Evolutionary conservation across 2,329 filamentous ascomycete genomes (phyloP), one percentile per base, ranked within the genome.

Genomic region (Claviceps quebecensis): DNA sequence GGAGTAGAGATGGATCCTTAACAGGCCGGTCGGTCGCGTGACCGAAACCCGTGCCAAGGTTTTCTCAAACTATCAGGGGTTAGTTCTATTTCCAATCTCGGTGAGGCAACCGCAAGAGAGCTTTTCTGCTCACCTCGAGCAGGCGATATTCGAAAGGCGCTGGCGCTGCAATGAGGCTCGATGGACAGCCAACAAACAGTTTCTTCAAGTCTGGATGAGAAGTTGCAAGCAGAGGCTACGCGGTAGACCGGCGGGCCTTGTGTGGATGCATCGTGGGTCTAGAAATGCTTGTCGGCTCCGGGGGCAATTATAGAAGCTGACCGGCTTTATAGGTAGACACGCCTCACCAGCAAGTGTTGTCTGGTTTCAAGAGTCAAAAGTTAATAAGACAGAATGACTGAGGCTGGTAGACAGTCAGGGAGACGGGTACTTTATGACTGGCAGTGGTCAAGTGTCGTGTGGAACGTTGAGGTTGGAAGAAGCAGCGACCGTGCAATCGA

Each of bases 21-120:
- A 17, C 22, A 52, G 55, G 54, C 55, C 53, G 51, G 54, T 57
- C 53, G 52, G 54, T 57, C 55, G 52, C 56, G 56, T 58, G 57
- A 56, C 54, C 29, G 29, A 11, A 34, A 11, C 14, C 47, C 36
- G 47, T 50, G 51, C 46, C 47, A 14, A 53, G 29, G 11, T 45
- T 41, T 34, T 34, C 39, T 14, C 29, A 16, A 14, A 39, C 52
- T 39, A 22, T 40, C 44, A 4, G 49, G 23, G 37, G 17, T 50
- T 40, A 53, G 48, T 29, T 36, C 41, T 45, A 14, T 34, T 34
- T 34, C 29, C 9, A 34, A 34, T 34, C 41, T 17, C 6, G n/a
- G 39, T 45, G 19, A 50, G 17, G 49, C 49, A 52, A 49, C 54
- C 55, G 53, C 51, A 29, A 11, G 1, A 11, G 55, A 16, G 34